Base-by-base conservation (phyloP, 352 stramenopile genomes). In the Globisporangium okanoganense region DNA sequence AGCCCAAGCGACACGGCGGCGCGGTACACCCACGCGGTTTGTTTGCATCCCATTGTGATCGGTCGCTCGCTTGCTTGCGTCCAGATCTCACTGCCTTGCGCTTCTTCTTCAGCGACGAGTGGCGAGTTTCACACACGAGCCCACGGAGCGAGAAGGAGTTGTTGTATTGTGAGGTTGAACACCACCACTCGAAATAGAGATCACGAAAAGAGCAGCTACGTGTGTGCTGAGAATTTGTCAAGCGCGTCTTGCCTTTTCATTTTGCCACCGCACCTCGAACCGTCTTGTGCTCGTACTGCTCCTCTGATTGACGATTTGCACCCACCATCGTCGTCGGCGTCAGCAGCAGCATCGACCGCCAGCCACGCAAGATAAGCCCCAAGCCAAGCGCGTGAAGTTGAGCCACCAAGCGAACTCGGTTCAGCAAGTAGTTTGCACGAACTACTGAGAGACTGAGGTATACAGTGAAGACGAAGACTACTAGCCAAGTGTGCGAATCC, bases 381-480 rank as follows among this genome's bases (percentile, higher is more conserved):
- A 40, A 55, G 49, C 29, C 62, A 43, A 50, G 55, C 35, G 41
- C 53, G 44, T 57, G 40, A 63, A 33, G 29, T 33, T 33, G 29
- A 33, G n/a, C 44, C 25, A 56, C 24, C 45, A 51, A 22, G 20
- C 35, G 18, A 27, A 22, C 27, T 51, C 38, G 54, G 70, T 71
- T 61, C 48, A 72, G 71, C 76, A 69, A 56, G 65, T 77, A 74
- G 65, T 66, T 71, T 60, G 22, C 50, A 45, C 38, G 29, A 73
- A 72, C 64, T 70, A 78, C 73, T 75, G 69, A 75, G 68, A 69
- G 58, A 69, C 58, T 38, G 43, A 35, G 35, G 47, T 65, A 49
- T 62, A 77, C 51, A 66, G 69, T 75, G 73, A 78, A 69, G 75
- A 76, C 75, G 65, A 75, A 72, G 76, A 62, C 66, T 64, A 61